Base-by-base conservation (phyloP, 2,329 filamentous ascomycete species). In the Ascochyta viciae-villosae region DNA sequence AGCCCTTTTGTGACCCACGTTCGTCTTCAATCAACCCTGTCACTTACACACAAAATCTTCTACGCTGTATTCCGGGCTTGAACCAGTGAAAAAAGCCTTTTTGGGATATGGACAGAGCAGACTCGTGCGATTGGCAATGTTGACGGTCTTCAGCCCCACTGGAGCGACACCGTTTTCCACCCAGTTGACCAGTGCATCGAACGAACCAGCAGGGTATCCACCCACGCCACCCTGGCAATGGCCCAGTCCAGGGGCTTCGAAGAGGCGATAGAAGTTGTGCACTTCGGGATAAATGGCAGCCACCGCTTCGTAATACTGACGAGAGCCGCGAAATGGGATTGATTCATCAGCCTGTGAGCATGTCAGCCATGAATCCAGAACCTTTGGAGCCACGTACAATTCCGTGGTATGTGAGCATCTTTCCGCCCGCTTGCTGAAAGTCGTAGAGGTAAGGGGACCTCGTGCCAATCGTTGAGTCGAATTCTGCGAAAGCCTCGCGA, bases 181-280 rank as follows among this genome's bases (percentile, higher is more conserved):
- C 71, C 70, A 74, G 3, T 62, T 44, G 6, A 66, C 63, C 23
- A 74, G 40, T 8, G 61, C 60, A 4, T 61, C 37, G 22, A 73
- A 63, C 0, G 80, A 74, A 6, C 78, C 80, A 1, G 49, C n/a
- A 6, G 68, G 67, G 7, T 61, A 24, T 3, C 54, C 59, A 5
- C 68, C 67, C 1, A 35, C 15, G 0, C 66, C 66, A 22, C 64
- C 64, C 1, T 9, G 24, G 38, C 66, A 70, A 49, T 72, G 68
- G 0, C n/a, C 49, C 1, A 71, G 23, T 3, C 66, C 71, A 3
- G 70, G 66, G 3, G 52, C 63, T 38, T 62, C 50, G 46, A 68
- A 72, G 16, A 58, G 46, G 24, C 68, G 66, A 51, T 57, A 70
- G 60, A 65, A 71, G 6, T 66, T 55, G 19, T 66, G 24, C 0